Evolutionary conservation across 768 basidiomycete genomes (phyloP), one percentile per base, ranked within the genome.

Genomic region (Lentinula detonsa): DNA sequence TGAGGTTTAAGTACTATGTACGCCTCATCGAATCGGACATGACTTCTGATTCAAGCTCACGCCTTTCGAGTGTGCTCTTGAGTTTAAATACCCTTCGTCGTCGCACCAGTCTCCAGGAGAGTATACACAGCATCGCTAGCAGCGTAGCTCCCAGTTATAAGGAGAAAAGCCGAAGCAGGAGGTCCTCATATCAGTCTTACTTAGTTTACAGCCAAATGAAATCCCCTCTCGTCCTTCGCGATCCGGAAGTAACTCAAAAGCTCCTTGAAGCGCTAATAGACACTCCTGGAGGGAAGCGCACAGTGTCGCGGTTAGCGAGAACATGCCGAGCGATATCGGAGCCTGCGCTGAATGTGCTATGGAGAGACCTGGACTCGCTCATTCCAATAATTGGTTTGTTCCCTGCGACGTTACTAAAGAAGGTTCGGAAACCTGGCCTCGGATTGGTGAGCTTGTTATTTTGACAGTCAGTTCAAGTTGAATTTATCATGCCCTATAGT

Each of bases 301-400:
- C 83, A 48, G 72, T 91, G 61, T 86, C 88, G 54, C 79, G 90
- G 67, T 76, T 92, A 65, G 83, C 90, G 52, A 80, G 90, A 57
- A 90, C 90, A 50, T 91, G 90, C 73, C 84, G 80, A 64, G 83
- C 85, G n/a, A 75, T 90, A 70, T 84, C 79, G 65, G 88, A 87
- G 65, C 88, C 88, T 13, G 83, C 85, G n/a, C 68, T 91, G 65
- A 76, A 85, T 69, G 75, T 86, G 53, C 77, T 92, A 34, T 92
- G 90, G 90, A 83, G 81, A 69, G 90, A 92, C 66, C 74, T 92
- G 60, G 89, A 91, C 70, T 88, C 87, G 11, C 76, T 91, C 62
- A 73, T 84, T 50, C 90, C 90, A 9, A 76, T 92, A 61, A 76
- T 91, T 61, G 85, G 85, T 39, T 70, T 91, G 59, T 91, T 92